Percentiles rank a stretch among this genome's conserved stretches.
Conservation (phyloP, 768 basidiomycete genomes). For the Fistulinella prunicolor region DNA sequence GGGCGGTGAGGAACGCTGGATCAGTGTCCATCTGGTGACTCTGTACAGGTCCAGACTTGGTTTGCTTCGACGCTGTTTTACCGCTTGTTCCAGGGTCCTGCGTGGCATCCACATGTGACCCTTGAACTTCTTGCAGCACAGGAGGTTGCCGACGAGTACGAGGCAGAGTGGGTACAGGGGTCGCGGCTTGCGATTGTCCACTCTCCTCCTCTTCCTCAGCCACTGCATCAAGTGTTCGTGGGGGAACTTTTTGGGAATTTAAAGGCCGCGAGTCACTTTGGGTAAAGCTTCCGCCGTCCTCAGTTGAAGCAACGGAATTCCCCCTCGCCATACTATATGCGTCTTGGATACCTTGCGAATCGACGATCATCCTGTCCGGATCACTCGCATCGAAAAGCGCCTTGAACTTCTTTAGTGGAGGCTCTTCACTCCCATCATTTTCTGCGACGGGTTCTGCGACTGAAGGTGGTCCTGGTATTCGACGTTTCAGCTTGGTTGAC, state of each 20-base stretch:
- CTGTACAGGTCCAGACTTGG: constrained; percentile 4
- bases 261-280: constrained; percentile 23
- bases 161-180: neutral
- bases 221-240: constrained; percentile 32
- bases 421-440: constrained; percentile 36
- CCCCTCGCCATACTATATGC: constrained; percentile 9
- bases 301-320: constrained; percentile 13
- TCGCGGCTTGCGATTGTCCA: constrained; percentile 2
- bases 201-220: constrained; percentile 60
- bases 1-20: constrained; percentile 62
- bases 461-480: constrained; percentile 37
- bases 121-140: constrained; percentile 1
- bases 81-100: constrained; percentile 28
- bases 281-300: constrained; percentile 22
- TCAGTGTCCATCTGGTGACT: constrained; percentile 50
- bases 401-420: constrained; percentile 67
- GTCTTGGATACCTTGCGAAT: constrained; percentile 15
- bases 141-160: constrained; percentile 3
- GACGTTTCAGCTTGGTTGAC: constrained; percentile 51
- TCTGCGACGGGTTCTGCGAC: constrained; percentile 17
- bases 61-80: constrained; percentile 5
- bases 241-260: constrained; percentile 4
- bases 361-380: constrained; percentile 40
- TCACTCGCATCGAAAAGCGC: constrained; percentile 66
- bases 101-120: neutral